Evolutionary conservation across 192 early-diverging fungal genomes (phyloP).

Genomic region (Haplosporangium gracile): DNA sequence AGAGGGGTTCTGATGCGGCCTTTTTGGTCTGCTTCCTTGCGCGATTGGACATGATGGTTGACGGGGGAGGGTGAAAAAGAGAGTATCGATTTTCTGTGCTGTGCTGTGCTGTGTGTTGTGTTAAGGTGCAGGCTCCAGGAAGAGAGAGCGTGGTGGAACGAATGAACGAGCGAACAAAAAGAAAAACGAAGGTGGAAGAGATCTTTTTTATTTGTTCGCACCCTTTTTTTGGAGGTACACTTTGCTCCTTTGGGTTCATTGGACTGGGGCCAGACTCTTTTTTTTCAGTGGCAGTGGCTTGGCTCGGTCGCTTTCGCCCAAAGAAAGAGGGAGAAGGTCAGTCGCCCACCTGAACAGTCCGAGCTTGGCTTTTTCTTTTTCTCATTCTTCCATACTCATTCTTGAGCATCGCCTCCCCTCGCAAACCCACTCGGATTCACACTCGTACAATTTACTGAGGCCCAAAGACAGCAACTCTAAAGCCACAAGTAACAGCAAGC

Average conservation of each 20-base stretch:
- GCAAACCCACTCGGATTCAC: not conserved
- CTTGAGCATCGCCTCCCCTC: not conserved
- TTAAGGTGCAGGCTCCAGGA: not conserved
- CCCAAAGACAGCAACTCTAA: too few species aligned
- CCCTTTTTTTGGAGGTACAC: not conserved
- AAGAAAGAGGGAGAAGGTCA: not conserved
- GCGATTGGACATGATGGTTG: slow-evolving; percentile 47
- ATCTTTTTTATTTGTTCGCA: not conserved
- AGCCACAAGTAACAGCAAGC: too few species aligned
- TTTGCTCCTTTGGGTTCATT: slow-evolving; percentile 29
- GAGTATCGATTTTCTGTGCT: not conserved
- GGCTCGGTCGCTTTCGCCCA: not conserved
- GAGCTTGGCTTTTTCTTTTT: not conserved
- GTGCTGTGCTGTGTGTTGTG: too few species aligned
- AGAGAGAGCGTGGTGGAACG: not conserved
- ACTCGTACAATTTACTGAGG: too few species aligned
- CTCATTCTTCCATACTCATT: not conserved
- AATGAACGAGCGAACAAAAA: not conserved
- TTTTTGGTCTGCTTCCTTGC: slow-evolving; percentile 60
- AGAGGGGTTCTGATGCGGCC: slow-evolving; percentile 53
- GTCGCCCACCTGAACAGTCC: not conserved
- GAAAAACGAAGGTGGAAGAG: not conserved
- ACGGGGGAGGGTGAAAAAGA: too few species aligned
- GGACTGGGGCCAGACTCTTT: not conserved
- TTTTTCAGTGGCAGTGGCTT: not conserved